Evolutionary conservation across 2,329 filamentous ascomycete species (phyloP), one percentile per base, ranked within the genome.

Genomic region (Zymoseptoria crescenta): DNA sequence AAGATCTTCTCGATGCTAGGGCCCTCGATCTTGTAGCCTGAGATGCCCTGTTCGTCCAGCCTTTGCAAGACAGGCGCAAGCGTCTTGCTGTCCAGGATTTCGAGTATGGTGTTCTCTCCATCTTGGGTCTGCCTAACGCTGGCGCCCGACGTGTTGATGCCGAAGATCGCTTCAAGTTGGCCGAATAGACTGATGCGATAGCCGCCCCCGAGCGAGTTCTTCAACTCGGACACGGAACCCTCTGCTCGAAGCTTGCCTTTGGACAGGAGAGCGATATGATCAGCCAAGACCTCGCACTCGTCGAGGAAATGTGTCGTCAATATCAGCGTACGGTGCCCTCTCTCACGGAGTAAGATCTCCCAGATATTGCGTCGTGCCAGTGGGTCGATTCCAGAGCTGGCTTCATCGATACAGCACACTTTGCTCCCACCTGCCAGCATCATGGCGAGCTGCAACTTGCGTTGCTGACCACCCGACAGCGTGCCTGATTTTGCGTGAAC

Each of bases 1-100:
- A 96, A 96, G 0, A 95, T 90, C 67, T 95, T 90, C 72, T 96
- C 91, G 52, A 96, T 91, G 0, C 89, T 95, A 0, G 91, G 91
- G 0, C 90, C 89, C 16, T 87, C 87, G 64, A 96, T 87, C 58
- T 89, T 84, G 72, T 94, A 95, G 59, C 93, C 87, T 9, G 79
- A 79, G 49, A 92, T 79, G 0, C 83, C 83, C 0, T 79, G 75
- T 1, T 77, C 74, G 68, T 94, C 87, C 1, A 96, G 77, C 13
- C 16, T 56, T 9, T 21, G 52, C 1, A 64, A 57, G 6, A 63
- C 45, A 21, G 48, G 49, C 10, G 62, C 28, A 1, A 64, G 56
- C n/a, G 60, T 53, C 24, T 29, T 56, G 52, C 60, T 56, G 49
- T 60, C 56, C 10, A 53, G 20, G 8, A 60, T 58, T 8, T 52